Evolutionary conservation across 805 yeast genomes (phyloP), one percentile per base, ranked within the genome.

Genomic region (Wickerhamiella australiensis): DNA sequence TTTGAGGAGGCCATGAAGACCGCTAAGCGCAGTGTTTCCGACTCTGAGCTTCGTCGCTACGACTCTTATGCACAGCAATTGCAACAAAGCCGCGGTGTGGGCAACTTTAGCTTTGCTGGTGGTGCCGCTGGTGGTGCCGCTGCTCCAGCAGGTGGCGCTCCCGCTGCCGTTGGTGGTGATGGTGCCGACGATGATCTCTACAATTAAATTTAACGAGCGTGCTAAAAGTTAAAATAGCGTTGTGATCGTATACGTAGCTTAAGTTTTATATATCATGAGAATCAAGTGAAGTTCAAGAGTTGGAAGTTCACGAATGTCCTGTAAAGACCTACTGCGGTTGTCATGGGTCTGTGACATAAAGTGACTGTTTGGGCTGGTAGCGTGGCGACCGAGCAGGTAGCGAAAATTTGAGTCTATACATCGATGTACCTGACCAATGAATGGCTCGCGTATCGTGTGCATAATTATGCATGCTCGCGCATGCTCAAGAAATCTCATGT

Each of bases 1-100:
- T 87, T 92, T 61, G 96, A 92, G 69, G 97, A 92, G 74, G 99
- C 99, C 43, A 92, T 92, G 99, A 88, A 90, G 80, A 87, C 97
- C 1, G 99, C 98, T 49, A 83, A 87, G 69, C 84, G 97, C 61
- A 88, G 96, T 50, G 99, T 92, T 45, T 81, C 94, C 37, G 97
- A 94, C 63, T 85, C 96, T 35, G 98, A 92, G 70, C 76, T 92
- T 63, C 92, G 99, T 71, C 88, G 98, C 70, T 92, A 92, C 67
- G 98, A 92, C 72, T 94, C 97, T 6, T 92, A 90, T 63, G 94
- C 96, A 47, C 96, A 90, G 69, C 96, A 90, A 70, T 75, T 92
- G 68, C 94, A 82, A 68, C 85, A 95, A 51, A 84, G 96, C 1
- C 85, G 98, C 71, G 97, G 98, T 46, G 95, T 85, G 65, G 76